Conservation (phyloP, 495 filamentous ascomycete species). For the Tuber aestivum region DNA sequence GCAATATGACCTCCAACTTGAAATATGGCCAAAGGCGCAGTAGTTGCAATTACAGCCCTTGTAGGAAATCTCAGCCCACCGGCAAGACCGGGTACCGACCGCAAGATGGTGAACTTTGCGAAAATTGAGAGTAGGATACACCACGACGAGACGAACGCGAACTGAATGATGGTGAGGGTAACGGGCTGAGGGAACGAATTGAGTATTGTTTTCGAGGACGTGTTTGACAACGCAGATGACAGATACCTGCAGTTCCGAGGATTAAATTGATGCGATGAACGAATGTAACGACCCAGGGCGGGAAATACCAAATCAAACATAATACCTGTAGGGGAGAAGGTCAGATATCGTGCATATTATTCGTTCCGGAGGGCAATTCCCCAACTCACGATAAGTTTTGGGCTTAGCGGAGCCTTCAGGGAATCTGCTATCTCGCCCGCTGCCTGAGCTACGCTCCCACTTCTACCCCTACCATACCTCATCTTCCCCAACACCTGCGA, state of each 20-base stretch:
- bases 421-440: conserved; percentile 74
- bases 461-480: conserved; percentile 37
- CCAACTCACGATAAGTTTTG: conserved; percentile 70
- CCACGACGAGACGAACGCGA: conserved; percentile 84
- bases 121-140: conserved; percentile 70
- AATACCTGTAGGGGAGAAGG: conserved; percentile 21
- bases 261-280: conserved; percentile 23
- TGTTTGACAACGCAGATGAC: conserved; percentile 91
- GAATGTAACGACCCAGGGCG: conserved; percentile 46
- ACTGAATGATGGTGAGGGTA: conserved; percentile 91
- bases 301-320: conserved; percentile 44
- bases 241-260: conserved; percentile 64
- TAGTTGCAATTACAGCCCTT: conserved; percentile 75
- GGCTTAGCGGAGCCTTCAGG: conserved; percentile 81
- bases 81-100: conserved; percentile 65
- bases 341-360: conserved; percentile 14
- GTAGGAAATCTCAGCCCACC: conserved; percentile 76
- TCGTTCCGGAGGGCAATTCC: conserved; percentile 10
- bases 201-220: conserved; percentile 93
- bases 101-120: conserved; percentile 55
- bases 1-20: conserved; percentile 91
- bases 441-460: conserved; percentile 33
- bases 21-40: conserved; percentile 83
- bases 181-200: conserved; percentile 87
- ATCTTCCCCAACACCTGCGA: conserved; percentile 32